phyloP scores from a whole-genome alignment of 139 green algal species.

The Tetradesmus lagerheimii region DNA sequence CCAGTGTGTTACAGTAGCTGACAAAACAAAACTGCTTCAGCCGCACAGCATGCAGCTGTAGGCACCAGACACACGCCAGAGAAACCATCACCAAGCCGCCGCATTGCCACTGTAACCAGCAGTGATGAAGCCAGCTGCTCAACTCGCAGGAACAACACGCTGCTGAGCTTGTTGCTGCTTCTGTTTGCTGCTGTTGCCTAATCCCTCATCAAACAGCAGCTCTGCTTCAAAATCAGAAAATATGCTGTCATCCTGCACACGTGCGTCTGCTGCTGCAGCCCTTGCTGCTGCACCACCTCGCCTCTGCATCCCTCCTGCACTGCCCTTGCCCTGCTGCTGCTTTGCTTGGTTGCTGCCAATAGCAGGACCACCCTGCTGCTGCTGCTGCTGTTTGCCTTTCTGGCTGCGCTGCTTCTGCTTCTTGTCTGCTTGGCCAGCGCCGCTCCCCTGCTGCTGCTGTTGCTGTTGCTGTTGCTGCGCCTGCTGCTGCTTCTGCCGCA shows the following conservation, averaged over 20 bases:
- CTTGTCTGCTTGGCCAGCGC: neutral
- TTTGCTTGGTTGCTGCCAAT: neutral
- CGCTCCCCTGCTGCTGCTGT: conserved; percentile 30
- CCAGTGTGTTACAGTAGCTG: too few species aligned
- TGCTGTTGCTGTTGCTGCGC: conserved; percentile 25
- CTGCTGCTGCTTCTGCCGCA: conserved; percentile 16
- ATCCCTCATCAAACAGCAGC: conserved; percentile 35
- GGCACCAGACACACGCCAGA: too few species aligned
- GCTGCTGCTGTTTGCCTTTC: neutral
- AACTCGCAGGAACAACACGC: neutral
- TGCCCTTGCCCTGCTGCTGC: neutral
- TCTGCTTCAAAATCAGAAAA: conserved; percentile 44
- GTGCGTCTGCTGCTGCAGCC: conserved; percentile 5
- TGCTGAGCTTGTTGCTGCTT: neutral
- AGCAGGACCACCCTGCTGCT: neutral
- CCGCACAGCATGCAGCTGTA: too few species aligned
- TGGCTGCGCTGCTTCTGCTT: neutral
- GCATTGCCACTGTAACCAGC: neutral
- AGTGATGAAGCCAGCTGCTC: neutral
- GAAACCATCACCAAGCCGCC: too few species aligned
- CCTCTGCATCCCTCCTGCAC: neutral
- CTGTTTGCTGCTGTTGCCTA: conserved; percentile 4
- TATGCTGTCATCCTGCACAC: conserved; percentile 50
- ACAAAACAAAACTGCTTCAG: too few species aligned
- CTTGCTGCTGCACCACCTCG: neutral